Base-by-base conservation (phyloP, 805 yeast genomes). In the Ogataea minuta region DNA sequence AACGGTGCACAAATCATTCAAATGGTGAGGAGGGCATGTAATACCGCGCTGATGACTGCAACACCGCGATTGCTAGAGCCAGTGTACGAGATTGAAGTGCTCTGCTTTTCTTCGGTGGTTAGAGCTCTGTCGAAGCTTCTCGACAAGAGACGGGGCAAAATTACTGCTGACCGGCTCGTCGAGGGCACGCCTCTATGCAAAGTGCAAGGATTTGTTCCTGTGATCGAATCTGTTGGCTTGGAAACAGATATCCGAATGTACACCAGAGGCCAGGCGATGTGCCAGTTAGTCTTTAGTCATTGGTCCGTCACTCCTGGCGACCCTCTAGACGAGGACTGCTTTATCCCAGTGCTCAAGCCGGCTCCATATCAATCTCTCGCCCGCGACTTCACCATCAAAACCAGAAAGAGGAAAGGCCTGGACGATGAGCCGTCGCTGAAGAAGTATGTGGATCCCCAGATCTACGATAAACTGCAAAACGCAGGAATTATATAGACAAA, bases 231-330 rank as follows among this genome's bases (percentile, higher is more conserved):
- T 2, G 67, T 83, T 38, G 99, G 98, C 0, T 70, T 93, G 32
- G 96, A 87, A 54, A 79, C 95, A 0, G 99, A 93, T 58, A 63
- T 93, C 23, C 63, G 96, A 46, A 60, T 87, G 9, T 74, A 80
- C 9, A 79, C 95, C 0, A 80, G 78, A 46, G 96, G 96, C 4
- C 82, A 77, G 51, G 90, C 93, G 0, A 71, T 77, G 69, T 77
- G 88, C 31, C 76, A 76, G 32, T 57, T 83, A 45, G 73, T 72
- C 33, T 87, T 86, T 60, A 71, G 72, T 40, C 72, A 71, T 41
- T 93, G 96, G 95, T 72, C 75, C 14, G 60, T 68, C 3, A 95
- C 86, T 1, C 95, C 96, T 2, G 99, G 99, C 0, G 88, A 91
- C 63, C 98, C 97, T 7, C 55, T 91, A 52, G 95, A 91, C 57